A percentile compares a stretch with the other conserved stretches of the same genome.
Evolutionary conservation across 129 eudicot species (phyloP).

Genomic region (Helianthus tuberosus): DNA sequence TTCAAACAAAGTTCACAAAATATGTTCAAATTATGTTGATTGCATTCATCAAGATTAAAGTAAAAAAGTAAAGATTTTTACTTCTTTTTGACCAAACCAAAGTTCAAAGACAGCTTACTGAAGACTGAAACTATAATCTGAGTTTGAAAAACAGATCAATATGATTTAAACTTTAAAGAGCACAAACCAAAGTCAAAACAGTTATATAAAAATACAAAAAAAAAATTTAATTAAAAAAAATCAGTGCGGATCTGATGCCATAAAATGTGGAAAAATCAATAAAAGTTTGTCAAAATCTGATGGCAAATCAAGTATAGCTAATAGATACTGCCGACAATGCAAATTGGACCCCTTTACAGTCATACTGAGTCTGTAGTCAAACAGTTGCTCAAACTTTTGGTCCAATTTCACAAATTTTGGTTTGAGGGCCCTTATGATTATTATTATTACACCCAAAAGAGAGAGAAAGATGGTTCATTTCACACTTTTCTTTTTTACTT

Average conservation of each 20-base stretch:
- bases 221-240: neutral
- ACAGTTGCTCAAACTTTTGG: conserved; percentile 23
- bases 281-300: conserved; percentile 42
- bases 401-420: conserved; percentile 24
- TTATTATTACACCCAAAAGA: neutral
- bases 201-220: neutral
- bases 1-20: neutral
- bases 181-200: conserved; percentile 2
- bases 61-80: too few relatives aligned
- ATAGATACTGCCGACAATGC: conserved; percentile 24
- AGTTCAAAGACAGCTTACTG: too few relatives aligned
- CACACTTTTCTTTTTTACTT: conserved; percentile 13
- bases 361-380: conserved; percentile 21
- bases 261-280: conserved; percentile 30
- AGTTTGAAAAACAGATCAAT: conserved; percentile 20
- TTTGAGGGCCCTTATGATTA: conserved; percentile 26
- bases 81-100: too few relatives aligned
- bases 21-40: neutral
- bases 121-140: neutral
- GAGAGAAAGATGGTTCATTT: conserved; percentile 11
- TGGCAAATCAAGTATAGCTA: conserved; percentile 36
- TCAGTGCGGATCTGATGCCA: conserved; percentile 50
- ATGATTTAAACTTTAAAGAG: neutral
- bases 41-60: neutral
- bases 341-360: conserved; percentile 39